phyloP scores from a whole-genome alignment of 495 filamentous ascomycete species.

The Neurospora sp. region DNA sequence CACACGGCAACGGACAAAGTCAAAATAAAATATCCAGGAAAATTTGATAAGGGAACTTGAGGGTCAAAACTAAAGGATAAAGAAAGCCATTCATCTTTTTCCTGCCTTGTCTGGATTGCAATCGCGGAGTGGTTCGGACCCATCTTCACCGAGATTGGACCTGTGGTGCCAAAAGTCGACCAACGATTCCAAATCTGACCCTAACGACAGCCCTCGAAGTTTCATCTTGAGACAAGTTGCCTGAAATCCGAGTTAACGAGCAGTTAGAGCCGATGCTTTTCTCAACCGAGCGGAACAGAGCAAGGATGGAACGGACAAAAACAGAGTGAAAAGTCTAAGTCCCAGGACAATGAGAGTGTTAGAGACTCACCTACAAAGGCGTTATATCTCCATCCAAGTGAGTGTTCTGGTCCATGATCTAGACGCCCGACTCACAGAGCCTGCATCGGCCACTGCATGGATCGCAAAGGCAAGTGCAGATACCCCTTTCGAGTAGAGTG shows the following conservation, averaged over 20 bases:
- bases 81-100: fast-evolving
- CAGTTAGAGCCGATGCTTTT: background rate
- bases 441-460: background rate
- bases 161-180: background rate
- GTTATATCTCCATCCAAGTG: background rate
- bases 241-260: background rate
- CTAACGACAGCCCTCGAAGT: no score
- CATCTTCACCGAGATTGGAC: background rate
- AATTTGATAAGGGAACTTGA: background rate
- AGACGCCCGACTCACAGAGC: background rate
- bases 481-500: background rate
- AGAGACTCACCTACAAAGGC: no score
- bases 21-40: no score
- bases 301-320: no score
- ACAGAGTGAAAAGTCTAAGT: background rate
- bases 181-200: background rate
- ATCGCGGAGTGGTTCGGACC: background rate
- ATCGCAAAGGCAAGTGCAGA: background rate
- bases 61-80: background rate
- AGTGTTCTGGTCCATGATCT: background rate
- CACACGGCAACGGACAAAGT: background rate
- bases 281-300: no score
- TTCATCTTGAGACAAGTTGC: no score
- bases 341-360: background rate
- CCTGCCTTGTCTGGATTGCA: no score